A percentile compares a stretch with the other conserved stretches of the same genome.
Evolutionary conservation across 2,329 filamentous ascomycete genomes (phyloP).

Genomic region (Sphaerostilbella broomeana): DNA sequence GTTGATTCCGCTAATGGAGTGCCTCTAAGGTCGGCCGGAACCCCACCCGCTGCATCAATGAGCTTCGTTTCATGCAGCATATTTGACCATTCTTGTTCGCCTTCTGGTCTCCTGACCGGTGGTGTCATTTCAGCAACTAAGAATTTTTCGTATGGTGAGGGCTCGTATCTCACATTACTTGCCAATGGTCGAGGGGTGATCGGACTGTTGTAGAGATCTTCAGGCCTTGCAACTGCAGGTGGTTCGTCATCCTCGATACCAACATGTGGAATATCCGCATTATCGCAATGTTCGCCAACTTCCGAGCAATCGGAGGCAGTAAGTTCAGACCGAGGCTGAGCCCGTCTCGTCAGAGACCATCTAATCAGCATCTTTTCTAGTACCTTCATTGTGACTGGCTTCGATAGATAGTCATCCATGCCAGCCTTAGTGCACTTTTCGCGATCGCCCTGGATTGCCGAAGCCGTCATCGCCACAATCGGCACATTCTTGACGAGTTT

Average conservation of each 20-base stretch:
- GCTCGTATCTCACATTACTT: slow-evolving; percentile 32
- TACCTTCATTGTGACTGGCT: slow-evolving; percentile 62
- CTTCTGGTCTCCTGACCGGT: slow-evolving; percentile 29
- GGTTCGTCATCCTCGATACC: slow-evolving; percentile 24
- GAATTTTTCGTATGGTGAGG: slow-evolving; percentile 36
- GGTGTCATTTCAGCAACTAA: slow-evolving; percentile 26
- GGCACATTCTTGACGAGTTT: slow-evolving; percentile 55
- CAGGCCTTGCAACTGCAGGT: slow-evolving; percentile 14
- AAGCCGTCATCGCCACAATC: slow-evolving; percentile 77
- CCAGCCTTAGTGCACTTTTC: slow-evolving; percentile 68
- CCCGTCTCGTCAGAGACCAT: slow-evolving; percentile 46
- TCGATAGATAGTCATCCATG: slow-evolving; percentile 72
- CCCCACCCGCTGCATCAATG: slow-evolving; percentile 38
- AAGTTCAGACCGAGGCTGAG: slow-evolving; percentile 19
- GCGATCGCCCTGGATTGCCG: slow-evolving; percentile 67
- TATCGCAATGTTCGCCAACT: slow-evolving; percentile 36
- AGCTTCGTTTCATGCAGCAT: slow-evolving; percentile 42
- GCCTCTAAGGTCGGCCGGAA: slow-evolving; percentile 24
- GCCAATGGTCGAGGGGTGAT: slow-evolving; percentile 37
- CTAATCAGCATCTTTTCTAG: slow-evolving; percentile 66
- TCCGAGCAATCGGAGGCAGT: slow-evolving; percentile 41
- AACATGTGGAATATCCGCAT: slow-evolving; percentile 34
- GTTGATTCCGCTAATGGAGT: slow-evolving; percentile 30
- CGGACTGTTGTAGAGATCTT: slow-evolving; percentile 26
- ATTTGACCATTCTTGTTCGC: slow-evolving; percentile 35